A percentile compares a stretch with the other conserved stretches of the same genome.
phyloP scores from a whole-genome alignment of 177 flowering plant species.

The Vitis hybrid region DNA sequence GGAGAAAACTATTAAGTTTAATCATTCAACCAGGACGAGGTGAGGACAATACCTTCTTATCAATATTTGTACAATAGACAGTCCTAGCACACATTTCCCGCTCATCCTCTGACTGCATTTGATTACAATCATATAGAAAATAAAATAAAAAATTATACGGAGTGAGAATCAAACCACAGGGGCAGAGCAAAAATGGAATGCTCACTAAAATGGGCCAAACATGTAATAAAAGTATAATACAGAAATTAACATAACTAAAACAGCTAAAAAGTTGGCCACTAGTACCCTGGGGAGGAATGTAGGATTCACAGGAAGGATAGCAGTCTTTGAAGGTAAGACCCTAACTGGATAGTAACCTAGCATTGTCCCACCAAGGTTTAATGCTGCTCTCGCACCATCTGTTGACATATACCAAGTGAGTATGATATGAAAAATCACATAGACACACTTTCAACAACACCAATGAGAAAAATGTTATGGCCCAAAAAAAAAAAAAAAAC shows the following conservation, averaged over 20 bases:
- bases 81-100: slow-evolving; percentile 55
- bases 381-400: slow-evolving; percentile 47
- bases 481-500: slow-evolving; percentile 8
- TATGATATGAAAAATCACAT: background rate
- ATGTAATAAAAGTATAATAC: background rate
- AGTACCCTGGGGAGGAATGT: slow-evolving; percentile 52
- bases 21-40: background rate
- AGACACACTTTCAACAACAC: background rate
- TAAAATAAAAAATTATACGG: background rate
- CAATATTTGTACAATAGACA: slow-evolving; percentile 53
- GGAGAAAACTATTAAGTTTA: too few species aligned
- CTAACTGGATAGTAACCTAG: slow-evolving; percentile 46
- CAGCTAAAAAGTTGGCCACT: slow-evolving; percentile 2
- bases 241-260: slow-evolving; percentile 2
- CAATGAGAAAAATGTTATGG: too few species aligned
- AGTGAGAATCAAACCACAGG: background rate
- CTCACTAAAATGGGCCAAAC: background rate
- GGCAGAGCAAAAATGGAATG: background rate
- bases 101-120: slow-evolving; percentile 48
- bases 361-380: slow-evolving; percentile 46
- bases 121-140: background rate
- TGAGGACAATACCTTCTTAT: slow-evolving; percentile 37
- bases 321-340: slow-evolving; percentile 55
- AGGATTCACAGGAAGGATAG: slow-evolving; percentile 55
- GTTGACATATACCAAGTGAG: slow-evolving; percentile 10